These are phyloP conservation scores for Neurospora sp. DNA, from an alignment of 495 filamentous ascomycete genomes.

Conservation along the genomic window DNA sequence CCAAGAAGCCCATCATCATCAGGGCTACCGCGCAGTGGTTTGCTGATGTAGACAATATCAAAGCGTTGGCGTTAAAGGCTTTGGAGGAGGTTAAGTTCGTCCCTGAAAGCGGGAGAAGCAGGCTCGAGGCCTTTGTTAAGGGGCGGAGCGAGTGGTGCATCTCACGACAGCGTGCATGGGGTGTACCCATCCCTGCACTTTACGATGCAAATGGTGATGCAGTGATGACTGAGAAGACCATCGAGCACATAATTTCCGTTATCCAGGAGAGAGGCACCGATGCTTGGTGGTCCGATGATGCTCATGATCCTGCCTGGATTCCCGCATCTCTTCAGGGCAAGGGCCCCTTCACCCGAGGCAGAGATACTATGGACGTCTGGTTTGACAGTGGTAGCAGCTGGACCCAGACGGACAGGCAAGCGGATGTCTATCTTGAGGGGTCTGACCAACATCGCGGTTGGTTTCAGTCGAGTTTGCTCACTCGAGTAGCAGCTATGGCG, in stretches of 20 bases:
- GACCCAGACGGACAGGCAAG: constrained; percentile 53
- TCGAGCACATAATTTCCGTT: constrained; percentile 75
- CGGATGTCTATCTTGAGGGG: constrained; percentile 89
- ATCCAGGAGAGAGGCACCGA: constrained; percentile 71
- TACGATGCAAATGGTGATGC: constrained; percentile 65
- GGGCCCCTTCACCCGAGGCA: constrained; percentile 57
- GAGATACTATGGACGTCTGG: constrained; percentile 99
- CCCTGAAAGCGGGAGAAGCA: constrained; percentile 56
- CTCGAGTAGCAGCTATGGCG: constrained; percentile 46
- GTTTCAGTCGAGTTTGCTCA: constrained; percentile 99
- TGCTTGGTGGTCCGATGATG: constrained; percentile 84
- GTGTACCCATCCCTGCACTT: constrained; percentile 86
- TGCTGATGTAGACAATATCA: constrained; percentile 78
- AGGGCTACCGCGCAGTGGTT: constrained; percentile 97
- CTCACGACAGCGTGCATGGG: constrained; percentile 94
- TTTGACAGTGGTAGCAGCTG: constrained; percentile 97
- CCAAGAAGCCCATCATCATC: constrained; percentile 83
- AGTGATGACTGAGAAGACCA: constrained; percentile 63
- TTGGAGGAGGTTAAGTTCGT: constrained; percentile 67
- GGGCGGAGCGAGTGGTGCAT: constrained; percentile 96
- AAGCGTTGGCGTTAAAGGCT: constrained; percentile 54
- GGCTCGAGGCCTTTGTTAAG: constrained; percentile 74
- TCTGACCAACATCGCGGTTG: constrained; percentile 94
- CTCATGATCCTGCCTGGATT: constrained; percentile 66
- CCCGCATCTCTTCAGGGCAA: constrained; percentile 41